phyloP scores from a whole-genome alignment of 2,329 filamentous ascomycete species.

The Hypoxylon sp. region DNA sequence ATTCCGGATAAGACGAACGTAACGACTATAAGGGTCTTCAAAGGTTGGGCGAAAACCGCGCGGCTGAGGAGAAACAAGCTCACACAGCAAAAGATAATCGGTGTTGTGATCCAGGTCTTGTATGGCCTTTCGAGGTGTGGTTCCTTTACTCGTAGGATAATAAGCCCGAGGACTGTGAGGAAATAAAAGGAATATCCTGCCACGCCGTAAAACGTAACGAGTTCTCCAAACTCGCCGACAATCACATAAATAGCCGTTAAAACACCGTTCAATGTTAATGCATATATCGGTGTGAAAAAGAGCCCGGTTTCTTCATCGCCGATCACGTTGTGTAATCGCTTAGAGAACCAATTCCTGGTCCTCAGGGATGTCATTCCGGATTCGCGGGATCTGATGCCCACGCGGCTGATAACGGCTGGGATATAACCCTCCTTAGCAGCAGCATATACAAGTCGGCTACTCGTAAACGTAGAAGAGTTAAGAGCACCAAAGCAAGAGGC shows the following conservation, averaged over 20 bases:
- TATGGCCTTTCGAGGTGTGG: constrained; percentile 92
- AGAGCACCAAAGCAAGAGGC: constrained; percentile 95
- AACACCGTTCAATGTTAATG: constrained; percentile 83
- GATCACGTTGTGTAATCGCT: constrained; percentile 72
- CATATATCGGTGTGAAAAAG: constrained; percentile 95
- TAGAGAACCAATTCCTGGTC: constrained; percentile 70
- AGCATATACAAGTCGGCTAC: constrained; percentile 90
- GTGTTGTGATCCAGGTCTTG: constrained; percentile 95
- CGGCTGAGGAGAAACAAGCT: constrained; percentile 91
- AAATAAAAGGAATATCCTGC: constrained; percentile 99
- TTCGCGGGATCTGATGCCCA: constrained; percentile 73
- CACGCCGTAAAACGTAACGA: constrained; percentile 97
- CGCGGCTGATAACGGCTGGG: constrained; percentile 83
- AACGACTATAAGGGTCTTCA: constrained; percentile 90
- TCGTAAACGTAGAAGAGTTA: constrained; percentile 95
- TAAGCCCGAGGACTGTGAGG: constrained; percentile 91
- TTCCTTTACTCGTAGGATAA: constrained; percentile 89
- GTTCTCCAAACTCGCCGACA: constrained; percentile 90
- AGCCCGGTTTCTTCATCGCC: constrained; percentile 85
- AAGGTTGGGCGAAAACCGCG: constrained; percentile 89
- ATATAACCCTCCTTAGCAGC: constrained; percentile 97
- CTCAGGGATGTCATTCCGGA: constrained; percentile 62
- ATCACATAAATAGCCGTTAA: constrained; percentile 84
- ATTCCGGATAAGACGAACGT: constrained; percentile 87
- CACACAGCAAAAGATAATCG: constrained; percentile 98